Conservation (phyloP, 768 basidiomycete genomes). For the Agrocybe praecox region DNA sequence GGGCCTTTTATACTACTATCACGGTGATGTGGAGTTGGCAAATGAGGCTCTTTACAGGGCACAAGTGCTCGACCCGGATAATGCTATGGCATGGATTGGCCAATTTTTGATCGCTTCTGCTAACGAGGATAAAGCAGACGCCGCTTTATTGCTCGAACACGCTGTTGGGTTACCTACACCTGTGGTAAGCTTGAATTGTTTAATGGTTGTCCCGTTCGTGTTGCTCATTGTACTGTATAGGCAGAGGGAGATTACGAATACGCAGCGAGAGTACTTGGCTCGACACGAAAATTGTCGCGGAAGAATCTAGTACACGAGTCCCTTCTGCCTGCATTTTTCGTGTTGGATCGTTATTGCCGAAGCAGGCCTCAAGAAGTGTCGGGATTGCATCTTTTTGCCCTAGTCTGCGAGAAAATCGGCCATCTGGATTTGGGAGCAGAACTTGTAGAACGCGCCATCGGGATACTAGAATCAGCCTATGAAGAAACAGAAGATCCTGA, state of each 20-base stretch:
- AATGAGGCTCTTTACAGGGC: constrained; percentile 86
- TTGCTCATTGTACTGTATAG: constrained; percentile 35
- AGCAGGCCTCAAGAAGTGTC: constrained; percentile 68
- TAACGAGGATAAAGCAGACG: constrained; percentile 61
- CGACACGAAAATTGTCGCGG: constrained; percentile 10
- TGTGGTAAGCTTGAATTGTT: constrained; percentile 46
- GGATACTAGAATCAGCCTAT: constrained; percentile 82
- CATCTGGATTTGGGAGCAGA: constrained; percentile 62
- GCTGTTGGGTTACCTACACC: constrained; percentile 60
- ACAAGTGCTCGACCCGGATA: constrained; percentile 92
- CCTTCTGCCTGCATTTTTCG: constrained; percentile 79
- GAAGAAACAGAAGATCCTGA: constrained; percentile 82
- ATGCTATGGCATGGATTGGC: constrained; percentile 87
- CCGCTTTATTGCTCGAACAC: constrained; percentile 72
- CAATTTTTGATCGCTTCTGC: constrained; percentile 73
- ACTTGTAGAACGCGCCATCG: constrained; percentile 62
- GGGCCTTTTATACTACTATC: constrained; percentile 82
- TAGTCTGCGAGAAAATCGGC: constrained; percentile 85
- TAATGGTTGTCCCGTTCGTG: background rate
- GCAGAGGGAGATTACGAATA: constrained; percentile 83
- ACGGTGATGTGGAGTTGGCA: constrained; percentile 81
- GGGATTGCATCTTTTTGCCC: constrained; percentile 80
- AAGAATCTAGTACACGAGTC: constrained; percentile 34
- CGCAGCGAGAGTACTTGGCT: constrained; percentile 60
- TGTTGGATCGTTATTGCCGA: constrained; percentile 74